Percentiles rank a stretch among this genome's conserved stretches.
Conservation (phyloP, 2,329 filamentous ascomycete genomes). For the Fusarium verrucosum region DNA sequence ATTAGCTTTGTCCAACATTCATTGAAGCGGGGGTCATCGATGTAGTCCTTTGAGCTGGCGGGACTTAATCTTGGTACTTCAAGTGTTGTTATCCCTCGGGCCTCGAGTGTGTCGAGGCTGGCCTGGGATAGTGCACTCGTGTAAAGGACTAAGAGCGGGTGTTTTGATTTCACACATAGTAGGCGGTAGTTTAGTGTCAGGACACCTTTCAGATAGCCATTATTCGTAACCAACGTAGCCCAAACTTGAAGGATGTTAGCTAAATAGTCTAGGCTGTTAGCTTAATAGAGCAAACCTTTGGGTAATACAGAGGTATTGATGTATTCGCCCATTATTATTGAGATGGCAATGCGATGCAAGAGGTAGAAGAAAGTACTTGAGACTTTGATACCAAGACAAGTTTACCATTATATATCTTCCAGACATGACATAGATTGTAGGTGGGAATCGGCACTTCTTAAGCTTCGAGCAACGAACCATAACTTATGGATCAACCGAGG, state of each 20-base stretch:
- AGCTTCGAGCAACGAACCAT: background rate
- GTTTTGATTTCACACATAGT: slow-evolving; percentile 2
- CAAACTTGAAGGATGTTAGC: background rate
- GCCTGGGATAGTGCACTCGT: background rate
- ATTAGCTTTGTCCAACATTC: slow-evolving; percentile 15
- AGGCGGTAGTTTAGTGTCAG: slow-evolving; percentile 13
- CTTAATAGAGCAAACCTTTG: background rate
- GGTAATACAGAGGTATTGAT: background rate
- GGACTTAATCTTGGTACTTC: slow-evolving; percentile 2
- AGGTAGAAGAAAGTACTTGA: background rate
- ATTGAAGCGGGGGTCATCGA: background rate
- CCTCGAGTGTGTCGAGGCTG: background rate
- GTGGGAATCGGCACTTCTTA: background rate
- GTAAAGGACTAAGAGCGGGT: slow-evolving; percentile 2
- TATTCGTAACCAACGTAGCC: slow-evolving; percentile 22
- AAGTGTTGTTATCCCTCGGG: background rate
- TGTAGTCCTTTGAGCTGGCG: background rate
- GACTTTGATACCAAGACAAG: background rate
- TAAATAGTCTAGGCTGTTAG: fast-evolving
- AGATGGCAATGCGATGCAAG: background rate
- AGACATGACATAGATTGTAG: background rate
- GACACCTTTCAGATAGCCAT: slow-evolving; percentile 17
- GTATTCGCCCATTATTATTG: background rate
- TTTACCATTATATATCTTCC: background rate
- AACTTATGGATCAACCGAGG: background rate